Base-by-base conservation (phyloP, 2,329 filamentous ascomycete genomes). In the Fragosphaeria purpurea region DNA sequence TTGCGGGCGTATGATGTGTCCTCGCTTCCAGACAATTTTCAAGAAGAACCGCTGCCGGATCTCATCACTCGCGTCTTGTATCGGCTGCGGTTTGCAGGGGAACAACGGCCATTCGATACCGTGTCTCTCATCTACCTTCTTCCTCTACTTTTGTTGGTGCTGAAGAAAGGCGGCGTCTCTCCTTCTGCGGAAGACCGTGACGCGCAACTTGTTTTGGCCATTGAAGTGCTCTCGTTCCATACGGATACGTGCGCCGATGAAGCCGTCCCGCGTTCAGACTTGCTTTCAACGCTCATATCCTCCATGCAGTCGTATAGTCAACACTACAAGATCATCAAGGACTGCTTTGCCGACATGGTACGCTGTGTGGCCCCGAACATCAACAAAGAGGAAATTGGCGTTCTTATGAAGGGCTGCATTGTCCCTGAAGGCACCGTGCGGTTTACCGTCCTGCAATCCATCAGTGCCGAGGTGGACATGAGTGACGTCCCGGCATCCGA, bases 241-340 rank as follows among this genome's bases (percentile, higher is more conserved):
- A 90, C 90, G 1, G 82, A 85, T 60, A 78, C 83, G 33, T 95
- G 84, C 63, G 75, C 80, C 34, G 86, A 95, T 59, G 73, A 79
- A 47, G 78, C 82, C 35, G 76, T 96, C 32, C 89, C 91, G 34
- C 82, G 93, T 7, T 75, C 79, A 47, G 80, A 89, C 52, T 74
- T 95, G 39, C 67, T 97, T 4, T 72, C 78, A 3, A 74, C 78
- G 4, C 72, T 98, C 39, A 83, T 95, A 51, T 74, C 73, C 43
- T 85, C 89, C 1, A 94, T 98, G 86, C 87, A 94, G 63, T 78
- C 71, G 53, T 95, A 95, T 65, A 85, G 82, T 43, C 89, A 95
- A 62, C 93, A 98, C 67, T 96, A 96, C 72, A 95, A 95, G 67
- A 73, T 90, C 52, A 82, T 96, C 68, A 95, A 91, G 65, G 93